Conservation (phyloP, 2,329 filamentous ascomycete genomes). For the Pseudogymnoascus sp. region DNA sequence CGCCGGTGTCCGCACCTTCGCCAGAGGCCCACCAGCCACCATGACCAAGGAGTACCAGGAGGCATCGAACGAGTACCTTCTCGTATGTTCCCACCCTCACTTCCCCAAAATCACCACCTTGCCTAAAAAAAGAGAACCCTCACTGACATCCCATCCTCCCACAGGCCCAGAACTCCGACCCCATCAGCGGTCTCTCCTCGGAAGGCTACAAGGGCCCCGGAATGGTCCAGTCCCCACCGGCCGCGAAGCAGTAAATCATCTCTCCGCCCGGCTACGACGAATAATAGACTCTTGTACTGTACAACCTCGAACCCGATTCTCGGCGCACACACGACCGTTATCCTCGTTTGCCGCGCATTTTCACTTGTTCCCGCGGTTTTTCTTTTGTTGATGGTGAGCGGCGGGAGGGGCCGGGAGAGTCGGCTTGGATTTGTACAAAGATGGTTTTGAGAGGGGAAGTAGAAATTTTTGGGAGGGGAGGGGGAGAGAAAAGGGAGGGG, state of each 20-base stretch:
- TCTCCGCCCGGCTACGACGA: conserved; percentile 12
- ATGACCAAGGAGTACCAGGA: conserved; percentile 99
- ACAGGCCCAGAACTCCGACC: conserved; percentile 78
- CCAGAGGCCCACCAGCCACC: conserved; percentile 67
- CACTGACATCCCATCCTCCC: conserved; percentile 12
- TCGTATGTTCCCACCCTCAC: conserved; percentile 50
- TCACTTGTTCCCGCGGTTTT: background rate
- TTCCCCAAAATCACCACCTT: background rate
- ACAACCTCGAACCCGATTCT: background rate
- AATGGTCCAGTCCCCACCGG: conserved; percentile 64
- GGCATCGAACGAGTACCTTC: conserved; percentile 87
- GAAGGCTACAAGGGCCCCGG: conserved; percentile 73
- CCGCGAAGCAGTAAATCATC: background rate
- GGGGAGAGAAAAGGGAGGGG: conserved; percentile 36
- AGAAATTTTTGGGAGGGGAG: background rate
- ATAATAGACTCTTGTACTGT: conserved; percentile 10
- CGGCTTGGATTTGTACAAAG: conserved; percentile 10
- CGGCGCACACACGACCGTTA: conserved; percentile 11
- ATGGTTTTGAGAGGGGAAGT: background rate
- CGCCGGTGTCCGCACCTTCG: conserved; percentile 62
- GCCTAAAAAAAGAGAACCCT: background rate
- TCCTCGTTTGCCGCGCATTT: background rate
- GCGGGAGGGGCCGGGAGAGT: background rate
- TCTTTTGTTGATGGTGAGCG: conserved; percentile 4
- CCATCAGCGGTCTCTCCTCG: conserved; percentile 75